A percentile compares a stretch with the other conserved stretches of the same genome.
These are phyloP conservation scores for Myxozyma mucilagina DNA, from an alignment of 805 yeast genomes.

Conservation along the genomic window DNA sequence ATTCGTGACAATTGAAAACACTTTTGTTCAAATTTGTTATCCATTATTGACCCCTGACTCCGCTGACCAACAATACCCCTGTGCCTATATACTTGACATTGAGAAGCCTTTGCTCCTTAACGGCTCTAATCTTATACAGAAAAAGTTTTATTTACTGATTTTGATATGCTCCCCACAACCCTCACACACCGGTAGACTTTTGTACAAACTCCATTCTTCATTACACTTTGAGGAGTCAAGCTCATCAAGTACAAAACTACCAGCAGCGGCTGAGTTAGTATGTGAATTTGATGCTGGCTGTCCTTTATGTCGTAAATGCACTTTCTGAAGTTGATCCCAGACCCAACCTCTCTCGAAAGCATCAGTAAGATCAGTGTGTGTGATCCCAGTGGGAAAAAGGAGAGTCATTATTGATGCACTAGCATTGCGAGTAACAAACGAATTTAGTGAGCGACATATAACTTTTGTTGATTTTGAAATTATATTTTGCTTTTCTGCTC, in stretches of 20 bases:
- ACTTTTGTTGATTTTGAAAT: neutral
- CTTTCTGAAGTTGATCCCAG: slow-evolving; percentile 5
- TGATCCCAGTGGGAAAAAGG: slow-evolving; percentile 2
- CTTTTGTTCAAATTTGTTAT: too few relatives aligned
- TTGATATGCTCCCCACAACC: slow-evolving; percentile 13
- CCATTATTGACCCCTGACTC: too few relatives aligned
- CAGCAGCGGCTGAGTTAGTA: neutral
- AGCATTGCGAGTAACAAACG: slow-evolving; percentile 6
- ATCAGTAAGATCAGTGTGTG: neutral
- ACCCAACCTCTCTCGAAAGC: slow-evolving; percentile 12
- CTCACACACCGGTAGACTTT: slow-evolving; percentile 1
- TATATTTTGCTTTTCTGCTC: neutral
- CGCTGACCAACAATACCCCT: too few relatives aligned
- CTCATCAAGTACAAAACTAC: neutral
- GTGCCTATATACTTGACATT: too few relatives aligned
- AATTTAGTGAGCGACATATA: neutral
- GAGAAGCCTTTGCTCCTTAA: too few relatives aligned
- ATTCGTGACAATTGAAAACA: too few relatives aligned
- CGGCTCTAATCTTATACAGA: too few relatives aligned
- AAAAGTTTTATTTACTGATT: too few relatives aligned
- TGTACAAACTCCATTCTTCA: neutral
- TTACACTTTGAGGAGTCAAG: neutral
- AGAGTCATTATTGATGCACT: slow-evolving; percentile 2
- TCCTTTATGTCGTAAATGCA: neutral
- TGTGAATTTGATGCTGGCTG: neutral